Evolutionary conservation across 352 stramenopile genomes (phyloP).

Genomic region (Globisporangium uncinulatum): DNA sequence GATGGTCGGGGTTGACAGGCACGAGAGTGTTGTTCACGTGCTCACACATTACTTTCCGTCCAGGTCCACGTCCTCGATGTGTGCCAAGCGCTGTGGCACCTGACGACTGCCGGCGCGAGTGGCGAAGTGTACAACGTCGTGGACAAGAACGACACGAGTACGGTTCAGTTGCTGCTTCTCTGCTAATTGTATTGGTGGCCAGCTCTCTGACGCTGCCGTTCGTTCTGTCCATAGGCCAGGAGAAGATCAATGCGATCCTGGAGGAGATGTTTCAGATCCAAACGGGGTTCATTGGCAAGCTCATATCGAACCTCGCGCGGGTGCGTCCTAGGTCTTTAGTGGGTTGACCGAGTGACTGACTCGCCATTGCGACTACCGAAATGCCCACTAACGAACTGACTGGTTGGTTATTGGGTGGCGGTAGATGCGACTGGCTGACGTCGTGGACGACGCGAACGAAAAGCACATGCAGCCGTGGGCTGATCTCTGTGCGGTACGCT

Average conservation of each 20-base stretch:
- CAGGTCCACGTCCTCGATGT: conserved; percentile 81
- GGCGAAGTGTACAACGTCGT: conserved; percentile 80
- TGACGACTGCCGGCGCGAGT: conserved; percentile 41
- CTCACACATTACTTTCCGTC: conserved; percentile 8
- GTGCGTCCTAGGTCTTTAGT: conserved; percentile 9
- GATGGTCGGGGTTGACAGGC: background rate
- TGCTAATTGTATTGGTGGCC: no score
- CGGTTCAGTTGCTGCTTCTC: conserved; percentile 6
- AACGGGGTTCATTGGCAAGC: conserved; percentile 80
- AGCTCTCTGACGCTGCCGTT: background rate
- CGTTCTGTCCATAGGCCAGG: conserved; percentile 38
- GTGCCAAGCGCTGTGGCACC: conserved; percentile 69
- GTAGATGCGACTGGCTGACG: conserved; percentile 62
- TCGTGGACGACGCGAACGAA: conserved; percentile 87
- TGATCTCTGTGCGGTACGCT: conserved; percentile 64
- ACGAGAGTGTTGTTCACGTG: background rate
- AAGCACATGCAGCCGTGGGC: conserved; percentile 89
- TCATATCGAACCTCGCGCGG: conserved; percentile 78
- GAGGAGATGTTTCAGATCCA: conserved; percentile 80
- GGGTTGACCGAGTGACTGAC: background rate
- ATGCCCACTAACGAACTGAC: background rate
- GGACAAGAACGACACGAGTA: conserved; percentile 86
- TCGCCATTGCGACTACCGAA: no score
- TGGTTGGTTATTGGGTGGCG: background rate
- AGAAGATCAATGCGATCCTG: conserved; percentile 69